Base-by-base conservation (phyloP, 345 rosid species). In the Eucalyptus sp. region DNA sequence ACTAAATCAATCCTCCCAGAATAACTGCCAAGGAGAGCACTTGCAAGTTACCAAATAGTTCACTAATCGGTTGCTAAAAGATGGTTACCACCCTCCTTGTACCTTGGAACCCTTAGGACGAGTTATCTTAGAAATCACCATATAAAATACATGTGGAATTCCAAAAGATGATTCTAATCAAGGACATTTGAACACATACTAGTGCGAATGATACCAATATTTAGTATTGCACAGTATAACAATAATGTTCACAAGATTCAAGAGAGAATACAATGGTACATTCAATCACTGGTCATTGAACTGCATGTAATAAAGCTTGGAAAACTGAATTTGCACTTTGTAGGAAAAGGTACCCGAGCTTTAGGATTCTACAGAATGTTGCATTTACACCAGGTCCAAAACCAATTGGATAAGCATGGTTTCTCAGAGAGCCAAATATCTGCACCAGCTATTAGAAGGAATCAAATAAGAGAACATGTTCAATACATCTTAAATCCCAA, bases 331-430 rank as follows among this genome's bases (percentile, higher is more conserved):
- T 62, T 62, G 71, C 66, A 22, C 88, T 87, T 87, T 87, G 62
- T 48, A 79, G 50, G 68, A 88, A 50, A 33, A 87, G 88, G 89
- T 93, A 97, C 99, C 96, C 88, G 25, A 89, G 88, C 87, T 91
- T 90, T 87, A 96, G 96, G 91, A 97, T 88, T 83, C 97, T 94
- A 89, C 95, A 92, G 92, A 97, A 97, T 25, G 97, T 95, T 80
- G 97, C 98, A 89, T 91, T 92, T 37, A 86, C 93, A 88, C 96
- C 96, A 80, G 95, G 93, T 54, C 96, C 96, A 87, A 97, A 95
- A 90, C 97, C 99, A 90, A 91, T 92, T 89, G 95, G 96, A 91
- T 90, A 94, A 54, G 92, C 90, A 86, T 90, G 90, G 91, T 94
- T 94, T 49, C 93, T 91, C 24, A 93, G 88, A 49, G 92, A 92